Conservation (phyloP, 1,284 basidiomycete species). For the Ustilago loliicola region DNA sequence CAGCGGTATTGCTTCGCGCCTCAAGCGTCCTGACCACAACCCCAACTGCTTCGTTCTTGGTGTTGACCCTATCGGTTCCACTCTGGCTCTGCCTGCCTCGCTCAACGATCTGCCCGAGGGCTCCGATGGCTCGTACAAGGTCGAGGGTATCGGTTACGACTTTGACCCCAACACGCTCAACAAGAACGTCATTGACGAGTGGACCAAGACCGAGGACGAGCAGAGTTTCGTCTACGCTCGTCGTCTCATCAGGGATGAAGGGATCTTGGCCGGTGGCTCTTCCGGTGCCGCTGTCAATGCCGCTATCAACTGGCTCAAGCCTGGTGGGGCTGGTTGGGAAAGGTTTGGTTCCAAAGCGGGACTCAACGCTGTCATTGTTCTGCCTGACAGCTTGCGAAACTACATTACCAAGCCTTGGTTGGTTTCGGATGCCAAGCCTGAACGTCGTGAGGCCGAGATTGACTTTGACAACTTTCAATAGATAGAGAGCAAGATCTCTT, state of each 20-base stretch:
- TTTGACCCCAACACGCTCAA: conserved; percentile 63
- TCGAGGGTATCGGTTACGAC: conserved; percentile 87
- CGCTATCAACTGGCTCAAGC: conserved; percentile 81
- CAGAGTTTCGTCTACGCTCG: conserved; percentile 84
- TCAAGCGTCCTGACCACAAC: conserved; percentile 73
- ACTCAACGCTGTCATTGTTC: conserved; percentile 87
- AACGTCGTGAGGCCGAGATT: conserved; percentile 47
- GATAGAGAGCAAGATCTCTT: neutral
- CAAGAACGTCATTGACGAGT: conserved; percentile 71
- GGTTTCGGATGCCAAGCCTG: conserved; percentile 52
- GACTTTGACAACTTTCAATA: conserved; percentile 53
- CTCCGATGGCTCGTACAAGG: conserved; percentile 78
- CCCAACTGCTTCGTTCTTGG: conserved; percentile 77
- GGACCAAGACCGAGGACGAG: conserved; percentile 88
- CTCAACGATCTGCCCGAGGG: conserved; percentile 76
- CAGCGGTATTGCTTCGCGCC: conserved; percentile 84
- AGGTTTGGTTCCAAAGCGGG: conserved; percentile 78
- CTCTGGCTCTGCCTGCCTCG: conserved; percentile 81
- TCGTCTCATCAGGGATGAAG: conserved; percentile 86
- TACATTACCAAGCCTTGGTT: conserved; percentile 86
- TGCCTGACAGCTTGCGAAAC: conserved; percentile 92
- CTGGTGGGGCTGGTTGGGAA: conserved; percentile 76
- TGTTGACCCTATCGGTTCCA: conserved; percentile 92
- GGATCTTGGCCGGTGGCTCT: conserved; percentile 90
- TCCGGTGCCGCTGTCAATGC: conserved; percentile 87